Conservation (phyloP, 2,329 filamentous ascomycete genomes). For the Cytospora paraplurivora region DNA sequence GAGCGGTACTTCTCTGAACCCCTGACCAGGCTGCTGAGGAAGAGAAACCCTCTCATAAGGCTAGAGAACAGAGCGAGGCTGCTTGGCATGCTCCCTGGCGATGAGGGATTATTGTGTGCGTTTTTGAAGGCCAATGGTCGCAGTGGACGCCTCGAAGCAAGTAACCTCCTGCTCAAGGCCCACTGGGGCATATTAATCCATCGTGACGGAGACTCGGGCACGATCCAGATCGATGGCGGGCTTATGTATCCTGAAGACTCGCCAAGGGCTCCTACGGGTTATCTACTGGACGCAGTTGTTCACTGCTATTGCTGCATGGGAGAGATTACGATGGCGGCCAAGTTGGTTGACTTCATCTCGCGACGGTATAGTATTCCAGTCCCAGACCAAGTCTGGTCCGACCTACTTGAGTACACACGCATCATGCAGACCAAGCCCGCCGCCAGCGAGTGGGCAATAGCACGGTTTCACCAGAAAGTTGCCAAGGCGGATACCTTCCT, state of each 20-base stretch:
- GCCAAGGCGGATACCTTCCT: constrained; percentile 49
- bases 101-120: constrained; percentile 45
- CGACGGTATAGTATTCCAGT: constrained; percentile 60
- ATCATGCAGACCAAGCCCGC: constrained; percentile 50
- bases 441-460: constrained; percentile 41
- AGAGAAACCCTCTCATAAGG: constrained; percentile 30
- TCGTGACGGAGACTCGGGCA: constrained; percentile 17
- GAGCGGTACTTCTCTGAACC: constrained; percentile 34
- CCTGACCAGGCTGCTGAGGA: constrained; percentile 36
- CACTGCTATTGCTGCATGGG: constrained; percentile 69
- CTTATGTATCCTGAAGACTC: constrained; percentile 49
- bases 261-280: constrained; percentile 58
- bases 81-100: constrained; percentile 17
- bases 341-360: constrained; percentile 65
- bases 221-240: constrained; percentile 38
- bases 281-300: constrained; percentile 66
- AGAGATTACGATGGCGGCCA: constrained; percentile 59
- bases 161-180: constrained; percentile 38
- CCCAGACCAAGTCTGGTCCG: constrained; percentile 60
- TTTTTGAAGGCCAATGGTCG: constrained; percentile 47
- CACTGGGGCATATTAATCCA: constrained; percentile 36
- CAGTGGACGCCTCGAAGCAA: constrained; percentile 38
- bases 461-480: constrained; percentile 37
- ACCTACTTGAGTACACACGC: constrained; percentile 68
- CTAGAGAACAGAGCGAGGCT: background rate